These are phyloP conservation scores for Morella rubra DNA, from an alignment of 306 rosid species.

Conservation along the genomic window DNA sequence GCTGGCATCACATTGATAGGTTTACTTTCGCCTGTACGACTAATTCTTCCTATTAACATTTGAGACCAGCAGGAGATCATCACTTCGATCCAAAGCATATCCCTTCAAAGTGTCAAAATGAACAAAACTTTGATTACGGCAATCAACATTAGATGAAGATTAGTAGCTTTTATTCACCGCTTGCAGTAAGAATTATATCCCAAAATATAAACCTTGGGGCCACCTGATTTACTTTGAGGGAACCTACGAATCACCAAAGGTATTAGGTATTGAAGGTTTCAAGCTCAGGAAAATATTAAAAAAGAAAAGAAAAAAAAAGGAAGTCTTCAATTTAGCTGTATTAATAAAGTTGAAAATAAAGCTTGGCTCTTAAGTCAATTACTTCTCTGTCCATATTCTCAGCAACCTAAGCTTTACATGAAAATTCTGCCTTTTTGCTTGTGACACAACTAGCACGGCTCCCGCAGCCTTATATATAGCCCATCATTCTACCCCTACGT, in stretches of 20 bases:
- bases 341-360: no score
- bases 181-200: not conserved
- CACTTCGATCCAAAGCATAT: not conserved
- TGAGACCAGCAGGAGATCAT: not conserved
- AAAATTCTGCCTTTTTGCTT: not conserved
- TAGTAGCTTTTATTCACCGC: not conserved
- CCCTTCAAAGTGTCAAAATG: not conserved
- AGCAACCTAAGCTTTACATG: not conserved
- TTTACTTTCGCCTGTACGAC: not conserved
- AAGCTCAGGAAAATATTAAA: not conserved
- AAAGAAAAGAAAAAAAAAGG: no score
- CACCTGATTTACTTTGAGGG: not conserved
- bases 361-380: no score
- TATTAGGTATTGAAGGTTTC: not conserved
- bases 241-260: not conserved
- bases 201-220: no score
- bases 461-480: not conserved
- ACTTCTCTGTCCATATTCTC: not conserved
- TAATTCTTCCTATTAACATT: no score
- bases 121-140: not conserved
- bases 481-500: not conserved
- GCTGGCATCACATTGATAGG: slow-evolving; percentile 10
- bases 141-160: not conserved
- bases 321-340: no score
- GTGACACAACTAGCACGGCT: not conserved